Evolutionary conservation across 2,329 filamentous ascomycete genomes (phyloP).

Genomic region (Zymoseptoria tritici): DNA sequence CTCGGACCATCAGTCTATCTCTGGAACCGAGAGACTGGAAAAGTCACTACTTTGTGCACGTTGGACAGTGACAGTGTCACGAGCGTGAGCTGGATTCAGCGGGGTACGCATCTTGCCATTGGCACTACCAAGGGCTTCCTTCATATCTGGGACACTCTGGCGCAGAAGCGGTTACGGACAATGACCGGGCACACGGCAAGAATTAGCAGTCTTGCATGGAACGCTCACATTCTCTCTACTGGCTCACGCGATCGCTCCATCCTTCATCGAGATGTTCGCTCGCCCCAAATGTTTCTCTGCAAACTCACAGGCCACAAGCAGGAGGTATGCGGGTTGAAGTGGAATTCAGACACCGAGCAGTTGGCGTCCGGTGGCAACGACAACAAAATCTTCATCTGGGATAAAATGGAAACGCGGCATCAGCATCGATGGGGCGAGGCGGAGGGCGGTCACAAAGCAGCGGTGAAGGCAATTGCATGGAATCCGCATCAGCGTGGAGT

Average conservation of each 20-base stretch:
- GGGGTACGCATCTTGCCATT: conserved; percentile 88
- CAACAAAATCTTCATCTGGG: conserved; percentile 98
- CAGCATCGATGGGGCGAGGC: conserved; percentile 93
- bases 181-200: conserved; percentile 95
- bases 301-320: conserved; percentile 93
- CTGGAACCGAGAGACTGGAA: conserved; percentile 90
- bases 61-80: conserved; percentile 90
- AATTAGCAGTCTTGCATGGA: conserved; percentile 93
- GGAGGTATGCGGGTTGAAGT: conserved; percentile 92
- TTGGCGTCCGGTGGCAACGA: conserved; percentile 94
- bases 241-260: conserved; percentile 90
- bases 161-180: conserved; percentile 73
- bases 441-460: conserved; percentile 88
- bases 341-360: conserved; percentile 95
- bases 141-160: conserved; percentile 95
- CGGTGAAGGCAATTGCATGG: conserved; percentile 97
- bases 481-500: conserved; percentile 91
- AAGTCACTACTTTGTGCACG: conserved; percentile 90
- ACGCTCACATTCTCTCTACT: conserved; percentile 92
- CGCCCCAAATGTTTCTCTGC: conserved; percentile 80
- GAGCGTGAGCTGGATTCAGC: conserved; percentile 94
- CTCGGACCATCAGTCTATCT: conserved; percentile 92
- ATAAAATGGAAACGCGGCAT: conserved; percentile 86
- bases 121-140: conserved; percentile 91
- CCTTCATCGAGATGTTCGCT: conserved; percentile 89